phyloP scores from a whole-genome alignment of 2,329 filamentous ascomycete species.

The Trichothecium sympodiale region DNA sequence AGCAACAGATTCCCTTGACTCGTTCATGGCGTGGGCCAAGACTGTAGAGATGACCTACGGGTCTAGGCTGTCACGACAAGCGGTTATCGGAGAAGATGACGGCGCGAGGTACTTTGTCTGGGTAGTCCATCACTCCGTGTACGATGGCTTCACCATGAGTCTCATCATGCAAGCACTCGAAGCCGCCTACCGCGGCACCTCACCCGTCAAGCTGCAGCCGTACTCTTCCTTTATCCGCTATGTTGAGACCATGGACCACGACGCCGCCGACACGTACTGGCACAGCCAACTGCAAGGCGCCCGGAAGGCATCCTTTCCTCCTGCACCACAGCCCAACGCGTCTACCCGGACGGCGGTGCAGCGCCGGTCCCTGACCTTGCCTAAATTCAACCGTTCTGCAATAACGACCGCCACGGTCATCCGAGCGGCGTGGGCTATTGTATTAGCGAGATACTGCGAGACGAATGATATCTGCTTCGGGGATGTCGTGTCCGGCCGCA shows the following conservation, averaged over 20 bases:
- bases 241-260: conserved; percentile 13
- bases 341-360: not conserved
- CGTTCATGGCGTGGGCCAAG: not conserved
- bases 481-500: conserved; percentile 8
- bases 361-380: conserved; percentile 2
- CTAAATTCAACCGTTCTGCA: not conserved
- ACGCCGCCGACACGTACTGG: conserved; percentile 6
- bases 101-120: conserved; percentile 6
- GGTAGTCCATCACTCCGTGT: conserved; percentile 28
- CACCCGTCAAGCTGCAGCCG: conserved; percentile 12
- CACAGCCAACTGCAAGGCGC: conserved; percentile 3
- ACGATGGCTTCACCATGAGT: conserved; percentile 39
- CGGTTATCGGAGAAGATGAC: not conserved
- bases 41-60: not conserved
- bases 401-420: not conserved
- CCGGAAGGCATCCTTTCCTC: conserved; percentile 2
- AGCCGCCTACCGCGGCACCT: conserved; percentile 8
- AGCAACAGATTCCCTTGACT: not conserved
- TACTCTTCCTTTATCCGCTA: conserved; percentile 6
- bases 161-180: conserved; percentile 12
- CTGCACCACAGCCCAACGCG: not conserved
- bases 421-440: not conserved
- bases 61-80: not conserved
- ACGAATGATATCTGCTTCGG: conserved; percentile 5
- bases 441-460: conserved; percentile 5